A percentile compares a stretch with the other conserved stretches of the same genome.
phyloP scores from a whole-genome alignment of 805 yeast genomes.

The Hanseniaspora valbyensis region DNA sequence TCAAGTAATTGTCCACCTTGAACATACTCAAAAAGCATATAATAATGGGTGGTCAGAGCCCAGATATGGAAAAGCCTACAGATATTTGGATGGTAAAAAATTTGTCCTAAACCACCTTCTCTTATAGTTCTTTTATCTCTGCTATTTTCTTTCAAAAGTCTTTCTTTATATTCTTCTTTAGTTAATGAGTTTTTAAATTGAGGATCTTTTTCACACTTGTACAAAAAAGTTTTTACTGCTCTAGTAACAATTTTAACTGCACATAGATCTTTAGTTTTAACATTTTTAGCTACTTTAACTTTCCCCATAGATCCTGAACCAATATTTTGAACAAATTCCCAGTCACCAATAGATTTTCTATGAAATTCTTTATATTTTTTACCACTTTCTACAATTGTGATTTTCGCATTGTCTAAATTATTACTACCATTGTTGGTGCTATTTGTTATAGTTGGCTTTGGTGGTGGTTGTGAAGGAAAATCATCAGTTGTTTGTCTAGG shows the following conservation, averaged over 20 bases:
- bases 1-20: slow-evolving; percentile 97
- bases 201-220: slow-evolving; percentile 59
- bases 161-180: slow-evolving; percentile 51
- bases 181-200: slow-evolving; percentile 53
- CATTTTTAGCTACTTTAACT: slow-evolving; percentile 85
- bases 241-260: slow-evolving; percentile 89
- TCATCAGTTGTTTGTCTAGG: too few species aligned
- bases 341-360: slow-evolving; percentile 84
- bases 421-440: slow-evolving; percentile 8
- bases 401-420: slow-evolving; percentile 16
- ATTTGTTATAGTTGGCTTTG: not conserved
- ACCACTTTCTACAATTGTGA: slow-evolving; percentile 13
- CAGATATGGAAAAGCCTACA: slow-evolving; percentile 88
- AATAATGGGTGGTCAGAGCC: slow-evolving; percentile 92
- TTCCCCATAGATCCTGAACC: slow-evolving; percentile 99
- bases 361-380: slow-evolving; percentile 41
- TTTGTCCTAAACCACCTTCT: slow-evolving; percentile 87
- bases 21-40: slow-evolving; percentile 92
- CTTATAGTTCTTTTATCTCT: slow-evolving; percentile 86
- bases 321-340: slow-evolving; percentile 89
- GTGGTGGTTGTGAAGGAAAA: too few species aligned
- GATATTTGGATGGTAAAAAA: slow-evolving; percentile 82
- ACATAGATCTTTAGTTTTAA: slow-evolving; percentile 68
- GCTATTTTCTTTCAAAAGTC: slow-evolving; percentile 69
- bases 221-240: slow-evolving; percentile 65